A percentile compares a stretch with the other conserved stretches of the same genome.
phyloP scores from a whole-genome alignment of 2,329 filamentous ascomycete species.

The Phoma sp. region DNA sequence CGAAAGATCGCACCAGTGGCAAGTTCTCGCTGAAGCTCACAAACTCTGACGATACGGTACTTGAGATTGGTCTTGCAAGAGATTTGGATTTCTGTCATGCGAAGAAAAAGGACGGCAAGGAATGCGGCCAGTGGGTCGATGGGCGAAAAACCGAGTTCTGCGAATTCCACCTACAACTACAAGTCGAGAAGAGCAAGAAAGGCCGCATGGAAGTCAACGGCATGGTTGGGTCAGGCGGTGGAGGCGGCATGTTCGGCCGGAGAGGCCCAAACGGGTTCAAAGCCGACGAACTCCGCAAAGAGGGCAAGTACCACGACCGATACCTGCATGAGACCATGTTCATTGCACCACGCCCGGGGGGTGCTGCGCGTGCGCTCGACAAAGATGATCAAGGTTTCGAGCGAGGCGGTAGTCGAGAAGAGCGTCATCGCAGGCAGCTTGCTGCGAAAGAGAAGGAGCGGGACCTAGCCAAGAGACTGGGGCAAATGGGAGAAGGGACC shows the following conservation, averaged over 20 bases:
- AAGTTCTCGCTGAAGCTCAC: conserved; percentile 85
- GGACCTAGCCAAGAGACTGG: conserved; percentile 73
- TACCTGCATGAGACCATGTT: conserved; percentile 60
- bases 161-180: conserved; percentile 87
- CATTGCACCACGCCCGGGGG: conserved; percentile 52
- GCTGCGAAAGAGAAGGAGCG: conserved; percentile 74
- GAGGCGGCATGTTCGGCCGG: conserved; percentile 43
- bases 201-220: conserved; percentile 80
- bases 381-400: conserved; percentile 57
- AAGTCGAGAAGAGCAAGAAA: conserved; percentile 72
- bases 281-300: conserved; percentile 34
- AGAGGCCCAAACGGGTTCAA: conserved; percentile 32
- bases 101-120: conserved; percentile 80
- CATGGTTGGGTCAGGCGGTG: conserved; percentile 59
- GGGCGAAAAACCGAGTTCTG: conserved; percentile 87
- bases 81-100: conserved; percentile 90
- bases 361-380: conserved; percentile 69
- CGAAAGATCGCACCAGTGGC: conserved; percentile 78
- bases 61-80: conserved; percentile 84
- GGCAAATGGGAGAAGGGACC: conserved; percentile 64
- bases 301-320: conserved; percentile 61
- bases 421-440: conserved; percentile 69
- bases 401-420: conserved; percentile 65
- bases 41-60: conserved; percentile 83
- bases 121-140: conserved; percentile 86